Evolutionary conservation across 352 stramenopile species (phyloP).

Genomic region (Globisporangium nodosum): DNA sequence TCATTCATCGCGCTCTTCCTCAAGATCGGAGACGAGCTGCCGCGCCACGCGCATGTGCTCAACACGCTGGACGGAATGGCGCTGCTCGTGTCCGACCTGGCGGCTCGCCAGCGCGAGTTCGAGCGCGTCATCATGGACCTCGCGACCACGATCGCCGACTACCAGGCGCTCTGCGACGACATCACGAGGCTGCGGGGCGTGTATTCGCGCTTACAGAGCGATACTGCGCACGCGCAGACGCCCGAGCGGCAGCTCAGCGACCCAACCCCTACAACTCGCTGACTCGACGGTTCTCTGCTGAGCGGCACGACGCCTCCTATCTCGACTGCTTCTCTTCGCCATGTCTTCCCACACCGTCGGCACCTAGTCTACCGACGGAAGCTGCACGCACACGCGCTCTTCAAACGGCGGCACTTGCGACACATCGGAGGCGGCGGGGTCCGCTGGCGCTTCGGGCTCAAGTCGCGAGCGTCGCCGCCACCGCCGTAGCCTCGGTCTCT

Average conservation of each 20-base stretch:
- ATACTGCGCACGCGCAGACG: not conserved
- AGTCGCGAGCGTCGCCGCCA: slow-evolving; percentile 23
- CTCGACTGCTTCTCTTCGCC: not conserved
- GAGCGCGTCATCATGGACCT: slow-evolving; percentile 17
- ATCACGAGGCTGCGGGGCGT: slow-evolving; percentile 20
- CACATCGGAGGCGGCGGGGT: slow-evolving; percentile 29
- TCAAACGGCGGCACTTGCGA: slow-evolving; percentile 43
- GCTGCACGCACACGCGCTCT: slow-evolving; percentile 47
- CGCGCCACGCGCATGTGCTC: slow-evolving; percentile 23
- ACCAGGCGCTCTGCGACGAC: slow-evolving; percentile 21
- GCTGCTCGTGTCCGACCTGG: slow-evolving; percentile 9
- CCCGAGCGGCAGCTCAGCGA: not conserved
- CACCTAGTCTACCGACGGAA: slow-evolving; percentile 23
- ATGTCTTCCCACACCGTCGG: not conserved
- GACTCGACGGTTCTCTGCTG: not conserved
- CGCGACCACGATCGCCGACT: slow-evolving; percentile 20
- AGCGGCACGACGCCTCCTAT: not conserved
- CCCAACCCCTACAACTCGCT: not conserved
- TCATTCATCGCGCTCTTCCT: slow-evolving; percentile 48
- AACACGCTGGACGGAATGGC: slow-evolving; percentile 14
- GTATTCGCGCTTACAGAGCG: slow-evolving; percentile 21
- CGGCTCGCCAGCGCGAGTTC: slow-evolving; percentile 17
- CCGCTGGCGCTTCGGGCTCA: slow-evolving; percentile 33
- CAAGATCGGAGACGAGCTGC: slow-evolving; percentile 38
- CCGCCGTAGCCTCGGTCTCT: slow-evolving; percentile 24